Evolutionary conservation across 495 filamentous ascomycete species (phyloP).

Genomic region (Clavariopsis aquatica): DNA sequence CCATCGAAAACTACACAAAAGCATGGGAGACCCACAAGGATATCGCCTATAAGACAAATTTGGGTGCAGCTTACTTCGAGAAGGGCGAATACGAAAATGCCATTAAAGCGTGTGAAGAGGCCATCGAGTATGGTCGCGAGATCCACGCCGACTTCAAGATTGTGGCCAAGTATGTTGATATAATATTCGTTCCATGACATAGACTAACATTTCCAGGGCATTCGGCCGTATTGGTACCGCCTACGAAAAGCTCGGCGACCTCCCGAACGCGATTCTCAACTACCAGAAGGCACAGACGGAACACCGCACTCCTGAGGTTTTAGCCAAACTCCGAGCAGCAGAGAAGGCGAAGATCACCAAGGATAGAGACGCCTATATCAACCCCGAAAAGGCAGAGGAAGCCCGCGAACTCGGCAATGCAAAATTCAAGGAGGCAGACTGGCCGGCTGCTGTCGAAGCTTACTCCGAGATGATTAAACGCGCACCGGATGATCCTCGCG

Average conservation of each 20-base stretch:
- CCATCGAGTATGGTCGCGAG: conserved; percentile 83
- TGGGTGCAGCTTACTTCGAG: conserved; percentile 91
- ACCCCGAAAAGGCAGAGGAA: conserved; percentile 89
- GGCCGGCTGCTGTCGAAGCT: conserved; percentile 91
- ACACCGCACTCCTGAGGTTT: conserved; percentile 91
- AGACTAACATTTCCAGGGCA: conserved; percentile 51
- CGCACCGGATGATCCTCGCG: conserved; percentile 85
- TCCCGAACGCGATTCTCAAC: conserved; percentile 78
- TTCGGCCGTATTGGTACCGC: conserved; percentile 88
- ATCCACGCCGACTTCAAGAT: conserved; percentile 93
- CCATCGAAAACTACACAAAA: conserved; percentile 92
- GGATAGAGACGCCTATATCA: conserved; percentile 80
- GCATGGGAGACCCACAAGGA: conserved; percentile 96
- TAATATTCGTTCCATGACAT: not conserved
- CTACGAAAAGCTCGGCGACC: conserved; percentile 85
- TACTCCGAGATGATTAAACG: conserved; percentile 98
- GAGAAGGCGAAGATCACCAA: conserved; percentile 83
- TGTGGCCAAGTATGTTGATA: conserved; percentile 76
- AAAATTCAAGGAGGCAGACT: conserved; percentile 96
- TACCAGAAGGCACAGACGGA: conserved; percentile 94
- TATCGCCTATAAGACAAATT: conserved; percentile 95
- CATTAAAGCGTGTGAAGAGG: conserved; percentile 83
- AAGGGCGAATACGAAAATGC: conserved; percentile 88
- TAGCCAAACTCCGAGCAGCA: conserved; percentile 88
- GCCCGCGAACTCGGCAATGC: conserved; percentile 91